phyloP scores from a whole-genome alignment of 2,329 filamentous ascomycete species.

The Penicillium italicum region DNA sequence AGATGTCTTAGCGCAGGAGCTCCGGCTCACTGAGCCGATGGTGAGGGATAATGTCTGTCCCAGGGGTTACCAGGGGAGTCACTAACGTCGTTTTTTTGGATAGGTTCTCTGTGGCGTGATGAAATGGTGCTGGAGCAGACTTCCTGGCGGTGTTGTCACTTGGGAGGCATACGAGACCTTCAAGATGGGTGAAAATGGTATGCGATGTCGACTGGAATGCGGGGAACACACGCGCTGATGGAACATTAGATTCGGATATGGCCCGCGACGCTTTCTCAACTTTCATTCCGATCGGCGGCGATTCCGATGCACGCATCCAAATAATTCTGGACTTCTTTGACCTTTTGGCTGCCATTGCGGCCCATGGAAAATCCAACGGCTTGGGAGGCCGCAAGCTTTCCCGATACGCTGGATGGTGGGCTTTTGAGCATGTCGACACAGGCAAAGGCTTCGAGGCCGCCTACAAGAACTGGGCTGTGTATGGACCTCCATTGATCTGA shows the following conservation, averaged over 20 bases:
- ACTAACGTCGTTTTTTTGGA: neutral
- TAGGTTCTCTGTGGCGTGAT: constrained; percentile 89
- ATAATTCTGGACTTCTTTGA: constrained; percentile 98
- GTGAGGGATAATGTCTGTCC: constrained; percentile 50
- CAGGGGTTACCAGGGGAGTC: neutral
- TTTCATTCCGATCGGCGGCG: constrained; percentile 90
- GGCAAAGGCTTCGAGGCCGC: constrained; percentile 92
- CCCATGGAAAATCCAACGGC: constrained; percentile 89
- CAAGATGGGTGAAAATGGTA: constrained; percentile 89
- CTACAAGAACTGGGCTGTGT: constrained; percentile 84
- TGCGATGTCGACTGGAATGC: neutral
- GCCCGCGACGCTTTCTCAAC: constrained; percentile 92
- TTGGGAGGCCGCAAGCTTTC: constrained; percentile 91
- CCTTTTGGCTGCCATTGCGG: constrained; percentile 81
- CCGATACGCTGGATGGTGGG: constrained; percentile 96
- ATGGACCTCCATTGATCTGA: constrained; percentile 30
- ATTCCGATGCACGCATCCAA: constrained; percentile 75
- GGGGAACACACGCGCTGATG: constrained; percentile 21
- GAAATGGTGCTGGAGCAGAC: constrained; percentile 97
- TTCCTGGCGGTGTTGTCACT: constrained; percentile 85
- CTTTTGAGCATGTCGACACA: constrained; percentile 84
- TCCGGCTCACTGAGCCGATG: constrained; percentile 91
- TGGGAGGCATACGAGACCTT: constrained; percentile 98
- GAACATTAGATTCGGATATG: constrained; percentile 72
- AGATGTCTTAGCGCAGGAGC: constrained; percentile 72